A percentile compares a stretch with the other conserved stretches of the same genome.
phyloP scores from a whole-genome alignment of 2,329 filamentous ascomycete genomes.

The Colletotrichum chlorophyti region DNA sequence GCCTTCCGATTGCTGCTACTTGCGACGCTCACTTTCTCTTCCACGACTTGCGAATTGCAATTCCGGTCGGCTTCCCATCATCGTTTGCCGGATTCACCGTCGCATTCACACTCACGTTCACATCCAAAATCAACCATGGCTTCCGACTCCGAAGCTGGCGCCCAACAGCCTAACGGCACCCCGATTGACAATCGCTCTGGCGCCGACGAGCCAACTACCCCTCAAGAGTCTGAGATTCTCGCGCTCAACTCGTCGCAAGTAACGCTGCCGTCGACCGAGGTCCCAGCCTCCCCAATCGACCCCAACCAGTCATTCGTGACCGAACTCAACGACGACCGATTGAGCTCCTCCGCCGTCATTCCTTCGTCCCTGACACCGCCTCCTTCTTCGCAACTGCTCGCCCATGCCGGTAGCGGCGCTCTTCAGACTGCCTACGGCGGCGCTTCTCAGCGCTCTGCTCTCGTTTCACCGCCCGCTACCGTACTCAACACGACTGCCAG shows the following conservation, averaged over 20 bases:
- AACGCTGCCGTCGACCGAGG: constrained; percentile 65
- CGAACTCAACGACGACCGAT: constrained; percentile 55
- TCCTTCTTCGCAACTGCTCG: constrained; percentile 58
- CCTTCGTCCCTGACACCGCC: constrained; percentile 66
- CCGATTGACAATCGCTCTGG: constrained; percentile 30
- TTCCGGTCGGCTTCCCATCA: background rate
- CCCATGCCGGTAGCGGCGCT: constrained; percentile 36
- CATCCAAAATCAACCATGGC: constrained; percentile 44
- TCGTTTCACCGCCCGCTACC: constrained; percentile 63
- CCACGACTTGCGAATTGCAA: background rate
- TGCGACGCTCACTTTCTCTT: background rate
- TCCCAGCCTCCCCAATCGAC: constrained; percentile 59
- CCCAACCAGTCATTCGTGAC: constrained; percentile 56
- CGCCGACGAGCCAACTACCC: constrained; percentile 42
- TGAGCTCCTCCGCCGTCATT: constrained; percentile 51
- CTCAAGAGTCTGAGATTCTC: constrained; percentile 36
- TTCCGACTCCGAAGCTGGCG: constrained; percentile 42
- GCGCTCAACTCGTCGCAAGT: constrained; percentile 52
- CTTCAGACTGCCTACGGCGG: constrained; percentile 40
- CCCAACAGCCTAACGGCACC: constrained; percentile 40
- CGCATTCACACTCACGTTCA: too few relatives aligned
- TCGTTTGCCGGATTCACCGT: background rate
- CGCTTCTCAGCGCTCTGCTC: constrained; percentile 53
- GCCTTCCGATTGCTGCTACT: background rate
- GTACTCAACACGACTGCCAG: constrained; percentile 41